Evolutionary conservation across 164 flowering plant genomes (phyloP).

Genomic region (Platanus orientalis): DNA sequence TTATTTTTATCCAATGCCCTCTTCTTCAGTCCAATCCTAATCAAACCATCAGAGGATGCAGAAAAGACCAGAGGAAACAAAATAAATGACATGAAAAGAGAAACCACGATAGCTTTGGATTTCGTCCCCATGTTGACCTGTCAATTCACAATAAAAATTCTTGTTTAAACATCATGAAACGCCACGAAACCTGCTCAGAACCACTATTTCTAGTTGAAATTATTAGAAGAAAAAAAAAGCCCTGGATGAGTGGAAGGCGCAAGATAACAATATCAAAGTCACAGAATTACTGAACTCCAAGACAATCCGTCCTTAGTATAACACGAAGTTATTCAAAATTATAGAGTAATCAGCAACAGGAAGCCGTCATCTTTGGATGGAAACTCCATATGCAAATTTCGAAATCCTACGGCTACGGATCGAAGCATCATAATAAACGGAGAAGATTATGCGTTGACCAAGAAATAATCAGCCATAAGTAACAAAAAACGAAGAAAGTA

Average conservation of each 20-base stretch:
- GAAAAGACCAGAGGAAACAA: conserved; percentile 34
- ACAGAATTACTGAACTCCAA: too few relatives aligned
- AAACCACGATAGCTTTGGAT: conserved; percentile 9
- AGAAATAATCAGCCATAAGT: too few relatives aligned
- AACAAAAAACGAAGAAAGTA: too few relatives aligned
- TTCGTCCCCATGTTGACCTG: conserved; percentile 31
- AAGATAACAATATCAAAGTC: too few relatives aligned
- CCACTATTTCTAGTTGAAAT: background rate
- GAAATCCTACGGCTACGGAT: background rate
- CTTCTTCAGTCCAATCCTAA: conserved; percentile 49
- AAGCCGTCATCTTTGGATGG: background rate
- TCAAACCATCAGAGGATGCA: conserved; percentile 28
- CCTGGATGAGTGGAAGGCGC: too few relatives aligned
- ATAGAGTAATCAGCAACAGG: background rate
- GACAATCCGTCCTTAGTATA: too few relatives aligned
- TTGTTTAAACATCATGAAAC: background rate
- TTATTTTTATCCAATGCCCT: conserved; percentile 25
- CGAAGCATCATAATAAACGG: background rate
- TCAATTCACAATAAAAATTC: background rate
- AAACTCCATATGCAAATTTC: background rate
- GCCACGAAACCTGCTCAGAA: background rate
- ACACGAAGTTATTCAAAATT: too few relatives aligned
- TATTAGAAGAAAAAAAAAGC: too few relatives aligned
- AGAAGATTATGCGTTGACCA: background rate
- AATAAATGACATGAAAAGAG: conserved; percentile 35